Evolutionary conservation across 169 alveolate genomes (phyloP).

Genomic region (Amoebophrya sp.): DNA sequence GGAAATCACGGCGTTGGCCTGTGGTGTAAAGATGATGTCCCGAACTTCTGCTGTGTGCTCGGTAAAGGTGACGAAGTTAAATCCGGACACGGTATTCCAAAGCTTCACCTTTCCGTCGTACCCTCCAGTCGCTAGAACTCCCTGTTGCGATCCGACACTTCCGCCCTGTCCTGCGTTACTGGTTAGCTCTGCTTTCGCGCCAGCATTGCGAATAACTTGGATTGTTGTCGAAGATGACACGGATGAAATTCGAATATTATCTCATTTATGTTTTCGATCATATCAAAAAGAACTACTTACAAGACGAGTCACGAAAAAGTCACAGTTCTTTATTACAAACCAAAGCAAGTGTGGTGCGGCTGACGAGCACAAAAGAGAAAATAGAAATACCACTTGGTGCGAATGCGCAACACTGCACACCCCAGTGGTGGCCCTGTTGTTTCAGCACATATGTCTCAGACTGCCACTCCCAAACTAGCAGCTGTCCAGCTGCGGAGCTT

Average conservation of each 20-base stretch:
- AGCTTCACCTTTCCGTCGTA: slow-evolving; percentile 91
- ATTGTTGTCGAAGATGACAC: too few species aligned
- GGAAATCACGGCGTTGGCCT: slow-evolving; percentile 84
- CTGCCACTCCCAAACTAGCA: slow-evolving; percentile 98
- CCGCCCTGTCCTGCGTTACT: too few species aligned
- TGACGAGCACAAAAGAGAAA: too few species aligned
- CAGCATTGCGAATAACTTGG: too few species aligned
- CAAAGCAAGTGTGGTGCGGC: slow-evolving; percentile 32
- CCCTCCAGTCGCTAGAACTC: slow-evolving; percentile 92
- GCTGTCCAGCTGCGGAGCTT: slow-evolving; percentile 57
- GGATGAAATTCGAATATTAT: too few species aligned
- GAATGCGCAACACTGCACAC: slow-evolving; percentile 56
- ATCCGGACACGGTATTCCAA: slow-evolving; percentile 88
- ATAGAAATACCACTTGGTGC: slow-evolving; percentile 51
- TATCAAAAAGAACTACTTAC: too few species aligned
- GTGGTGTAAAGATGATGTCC: slow-evolving; percentile 81
- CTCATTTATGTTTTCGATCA: too few species aligned
- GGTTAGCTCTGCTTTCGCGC: too few species aligned
- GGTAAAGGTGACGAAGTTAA: slow-evolving; percentile 87
- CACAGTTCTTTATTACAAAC: too few species aligned
- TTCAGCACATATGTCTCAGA: slow-evolving; percentile 91
- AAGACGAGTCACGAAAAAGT: too few species aligned
- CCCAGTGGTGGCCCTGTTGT: slow-evolving; percentile 85
- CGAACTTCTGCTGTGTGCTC: slow-evolving; percentile 89
- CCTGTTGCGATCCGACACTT: too few species aligned